Evolutionary conservation across 228 moss, liverwort and hornwort genomes (phyloP).

Genomic region (Sphagnum fallax): DNA sequence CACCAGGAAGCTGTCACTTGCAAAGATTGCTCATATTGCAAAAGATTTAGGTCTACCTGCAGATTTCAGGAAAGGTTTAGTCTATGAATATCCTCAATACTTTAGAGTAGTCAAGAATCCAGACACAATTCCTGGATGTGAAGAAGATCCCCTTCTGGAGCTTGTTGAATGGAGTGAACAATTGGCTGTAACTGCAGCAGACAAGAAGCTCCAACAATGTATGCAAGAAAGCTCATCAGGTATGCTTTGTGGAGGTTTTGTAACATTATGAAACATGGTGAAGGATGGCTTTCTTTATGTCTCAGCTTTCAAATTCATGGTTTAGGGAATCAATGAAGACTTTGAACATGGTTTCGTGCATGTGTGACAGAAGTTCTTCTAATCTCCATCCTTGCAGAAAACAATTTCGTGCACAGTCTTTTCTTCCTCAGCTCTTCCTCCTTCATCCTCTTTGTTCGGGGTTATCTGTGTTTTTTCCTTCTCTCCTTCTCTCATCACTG

Average conservation of each 20-base stretch:
- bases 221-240: slow-evolving; percentile 17
- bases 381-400: too few species aligned
- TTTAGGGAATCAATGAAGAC: slow-evolving; percentile 1
- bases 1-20: slow-evolving; percentile 36
- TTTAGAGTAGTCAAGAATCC: slow-evolving; percentile 36
- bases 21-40: slow-evolving; percentile 63
- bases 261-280: not conserved
- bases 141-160: slow-evolving; percentile 58
- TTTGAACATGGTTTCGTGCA: slow-evolving; percentile 8
- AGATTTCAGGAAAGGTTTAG: slow-evolving; percentile 45
- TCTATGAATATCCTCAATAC: slow-evolving; percentile 46
- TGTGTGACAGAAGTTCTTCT: too few species aligned
- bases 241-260: slow-evolving; percentile 3
- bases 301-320: not conserved
- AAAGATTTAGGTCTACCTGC: slow-evolving; percentile 64
- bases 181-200: slow-evolving; percentile 48
- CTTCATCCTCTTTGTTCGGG: not conserved
- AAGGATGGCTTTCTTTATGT: too few species aligned
- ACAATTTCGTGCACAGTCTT: too few species aligned
- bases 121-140: slow-evolving; percentile 4
- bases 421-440: too few species aligned
- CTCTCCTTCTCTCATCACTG: not conserved
- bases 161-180: slow-evolving; percentile 61
- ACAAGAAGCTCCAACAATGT: slow-evolving; percentile 24
- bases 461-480: not conserved